phyloP scores from a whole-genome alignment of 148 eudicot species.

The Tetragonia tetragonoides region DNA sequence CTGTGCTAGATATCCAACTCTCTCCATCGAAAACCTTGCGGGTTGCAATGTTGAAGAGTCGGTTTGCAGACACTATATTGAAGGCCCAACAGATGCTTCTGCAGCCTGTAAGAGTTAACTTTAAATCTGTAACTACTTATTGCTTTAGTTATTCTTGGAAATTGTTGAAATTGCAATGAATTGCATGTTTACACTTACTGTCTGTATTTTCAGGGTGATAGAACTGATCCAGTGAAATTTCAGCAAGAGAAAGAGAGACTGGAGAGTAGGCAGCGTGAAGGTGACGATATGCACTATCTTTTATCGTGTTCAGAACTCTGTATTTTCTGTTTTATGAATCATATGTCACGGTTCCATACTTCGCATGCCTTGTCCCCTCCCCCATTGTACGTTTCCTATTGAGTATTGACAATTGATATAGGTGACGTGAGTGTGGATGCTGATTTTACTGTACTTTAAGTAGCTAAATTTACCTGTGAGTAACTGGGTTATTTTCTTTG shows the following conservation, averaged over 20 bases:
- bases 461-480: too few relatives aligned
- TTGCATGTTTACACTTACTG: neutral
- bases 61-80: constrained; percentile 73
- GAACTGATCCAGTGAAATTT: constrained; percentile 35
- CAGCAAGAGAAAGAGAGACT: constrained; percentile 52
- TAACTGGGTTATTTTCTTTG: neutral
- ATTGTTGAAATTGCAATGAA: neutral
- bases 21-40: constrained; percentile 74
- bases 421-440: too few relatives aligned
- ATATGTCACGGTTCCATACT: too few relatives aligned
- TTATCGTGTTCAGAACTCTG: neutral
- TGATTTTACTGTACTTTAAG: too few relatives aligned
- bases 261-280: constrained; percentile 57
- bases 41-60: constrained; percentile 71
- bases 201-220: constrained; percentile 36
- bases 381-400: too few relatives aligned
- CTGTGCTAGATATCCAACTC: constrained; percentile 38
- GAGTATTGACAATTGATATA: too few relatives aligned
- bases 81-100: constrained; percentile 56
- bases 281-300: constrained; percentile 27
- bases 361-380: too few relatives aligned
- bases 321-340: too few relatives aligned
- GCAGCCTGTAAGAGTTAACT: constrained; percentile 39
- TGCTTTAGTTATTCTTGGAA: neutral
- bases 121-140: neutral